phyloP scores from a whole-genome alignment of 352 stramenopile genomes.

The Globisporangium spiculum region DNA sequence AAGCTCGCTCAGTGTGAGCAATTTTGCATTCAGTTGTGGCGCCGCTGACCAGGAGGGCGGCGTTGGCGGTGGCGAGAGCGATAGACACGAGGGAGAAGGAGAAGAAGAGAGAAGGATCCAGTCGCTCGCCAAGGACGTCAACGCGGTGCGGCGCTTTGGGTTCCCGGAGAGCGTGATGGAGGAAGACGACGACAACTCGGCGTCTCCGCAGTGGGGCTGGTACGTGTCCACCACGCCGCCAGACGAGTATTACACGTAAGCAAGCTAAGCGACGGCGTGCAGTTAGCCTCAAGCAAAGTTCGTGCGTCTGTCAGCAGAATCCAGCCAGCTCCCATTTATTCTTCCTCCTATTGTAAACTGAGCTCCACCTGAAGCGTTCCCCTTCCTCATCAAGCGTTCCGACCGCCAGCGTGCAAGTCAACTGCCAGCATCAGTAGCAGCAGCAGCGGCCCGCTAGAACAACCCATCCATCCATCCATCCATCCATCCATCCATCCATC shows the following conservation, averaged over 20 bases:
- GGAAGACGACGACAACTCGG: slow-evolving; percentile 36
- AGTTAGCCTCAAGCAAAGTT: not conserved
- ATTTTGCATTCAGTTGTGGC: slow-evolving; percentile 16
- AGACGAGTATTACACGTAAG: slow-evolving; percentile 61
- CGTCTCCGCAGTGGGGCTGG: slow-evolving; percentile 77
- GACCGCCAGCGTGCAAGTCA: not conserved
- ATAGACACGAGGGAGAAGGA: not conserved
- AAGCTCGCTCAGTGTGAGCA: slow-evolving; percentile 10
- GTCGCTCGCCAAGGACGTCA: slow-evolving; percentile 1
- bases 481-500: not conserved
- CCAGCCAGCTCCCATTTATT: not conserved
- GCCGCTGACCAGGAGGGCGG: slow-evolving; percentile 35
- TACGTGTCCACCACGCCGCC: slow-evolving; percentile 80
- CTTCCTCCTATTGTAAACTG: not conserved
- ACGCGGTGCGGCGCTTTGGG: not conserved
- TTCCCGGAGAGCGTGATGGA: slow-evolving; percentile 21
- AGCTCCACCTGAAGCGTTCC: not conserved
- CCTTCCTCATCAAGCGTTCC: not conserved
- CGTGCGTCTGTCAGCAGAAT: not conserved
- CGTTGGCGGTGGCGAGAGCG: not conserved
- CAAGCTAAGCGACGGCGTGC: not conserved
- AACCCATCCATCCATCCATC: not conserved
- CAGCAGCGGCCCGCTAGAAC: not conserved
- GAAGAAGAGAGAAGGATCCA: not conserved
- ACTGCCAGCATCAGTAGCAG: not conserved